Conservation (phyloP, 1,139 yeast species). For the Geotrichum europaeum region DNA sequence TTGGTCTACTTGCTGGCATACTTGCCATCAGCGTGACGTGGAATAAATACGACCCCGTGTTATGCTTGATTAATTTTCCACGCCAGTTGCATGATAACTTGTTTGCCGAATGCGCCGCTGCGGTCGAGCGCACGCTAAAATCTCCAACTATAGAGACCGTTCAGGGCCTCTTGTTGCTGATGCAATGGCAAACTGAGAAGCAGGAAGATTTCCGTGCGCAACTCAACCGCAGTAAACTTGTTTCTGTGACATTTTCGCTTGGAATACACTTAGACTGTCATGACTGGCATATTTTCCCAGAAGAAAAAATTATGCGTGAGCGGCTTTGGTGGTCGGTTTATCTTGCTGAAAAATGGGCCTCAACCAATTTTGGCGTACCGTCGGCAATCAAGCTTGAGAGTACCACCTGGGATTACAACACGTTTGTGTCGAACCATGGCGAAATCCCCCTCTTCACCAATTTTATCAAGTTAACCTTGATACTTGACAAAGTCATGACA, state of each 20-base stretch:
- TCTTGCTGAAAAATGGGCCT: conserved; percentile 33
- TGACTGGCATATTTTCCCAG: conserved; percentile 30
- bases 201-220: conserved; percentile 30
- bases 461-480: conserved; percentile 27
- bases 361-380: conserved; percentile 33
- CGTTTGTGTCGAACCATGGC: conserved; percentile 23
- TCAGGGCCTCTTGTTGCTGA: conserved; percentile 37
- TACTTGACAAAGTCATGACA: conserved; percentile 27
- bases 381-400: conserved; percentile 22
- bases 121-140: conserved; percentile 30
- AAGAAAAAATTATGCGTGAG: conserved; percentile 28
- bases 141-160: conserved; percentile 40
- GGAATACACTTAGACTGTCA: conserved; percentile 34
- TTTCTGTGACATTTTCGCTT: conserved; percentile 30
- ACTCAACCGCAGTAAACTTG: conserved; percentile 29
- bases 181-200: conserved; percentile 32
- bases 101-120: conserved; percentile 28
- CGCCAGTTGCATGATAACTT: conserved; percentile 27
- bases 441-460: conserved; percentile 14
- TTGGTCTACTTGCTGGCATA: conserved; percentile 33
- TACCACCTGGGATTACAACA: neutral
- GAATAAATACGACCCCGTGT: conserved; percentile 35
- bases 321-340: conserved; percentile 33
- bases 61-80: conserved; percentile 33
- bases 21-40: conserved; percentile 34